Base-by-base conservation (phyloP, 129 eudicot species). In the Flaveria bidentis region DNA sequence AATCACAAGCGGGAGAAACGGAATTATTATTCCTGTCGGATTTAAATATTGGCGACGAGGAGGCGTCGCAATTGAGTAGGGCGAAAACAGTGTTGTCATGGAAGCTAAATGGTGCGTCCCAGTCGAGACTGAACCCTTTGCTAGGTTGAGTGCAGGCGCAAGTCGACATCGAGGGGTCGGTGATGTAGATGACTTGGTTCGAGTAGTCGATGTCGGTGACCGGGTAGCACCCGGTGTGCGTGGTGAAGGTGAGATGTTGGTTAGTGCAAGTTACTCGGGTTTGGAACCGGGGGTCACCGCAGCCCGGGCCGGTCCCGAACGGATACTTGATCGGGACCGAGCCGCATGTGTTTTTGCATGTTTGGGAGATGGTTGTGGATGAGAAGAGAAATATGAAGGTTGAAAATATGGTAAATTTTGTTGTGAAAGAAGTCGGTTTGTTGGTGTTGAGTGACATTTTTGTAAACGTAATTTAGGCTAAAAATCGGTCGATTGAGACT, bases 131-230 rank as follows among this genome's bases (percentile, higher is more conserved):
- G 42, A 93, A 93, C 76, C 98, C 98, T 81, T 88, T 90, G 77
- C 97, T 93, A 1, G 89, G 96, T 73, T 87, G 92, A 2, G 86
- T 85, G 71, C 92, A 90, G 4, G 85, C 41, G 53, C 98, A 93
- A 9, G 98, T 90, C n/a, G 98, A 93, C 92, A 93, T 90, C 47
- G 98, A 66, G 56, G 92, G 92, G 76, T 93, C 98, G 3, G 87
- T 80, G n/a, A 93, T 81, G 79, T 78, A 87, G 10, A 93, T 74
- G 67, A 93, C 44, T 83, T 87, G 85, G 82, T 80, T 75, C 2
- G 67, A 23, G 85, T 93, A 93, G 77, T 93, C 97, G 25, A 93
- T 88, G 79, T 84, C 66, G 16, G 97, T 93, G 75, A 93, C 73
- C 1, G 89, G 88, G 81, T 93, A 93, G 87, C 87, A 80, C 15